Conservation (phyloP, 1,284 basidiomycete genomes). For the Cryptococcus sp. region DNA sequence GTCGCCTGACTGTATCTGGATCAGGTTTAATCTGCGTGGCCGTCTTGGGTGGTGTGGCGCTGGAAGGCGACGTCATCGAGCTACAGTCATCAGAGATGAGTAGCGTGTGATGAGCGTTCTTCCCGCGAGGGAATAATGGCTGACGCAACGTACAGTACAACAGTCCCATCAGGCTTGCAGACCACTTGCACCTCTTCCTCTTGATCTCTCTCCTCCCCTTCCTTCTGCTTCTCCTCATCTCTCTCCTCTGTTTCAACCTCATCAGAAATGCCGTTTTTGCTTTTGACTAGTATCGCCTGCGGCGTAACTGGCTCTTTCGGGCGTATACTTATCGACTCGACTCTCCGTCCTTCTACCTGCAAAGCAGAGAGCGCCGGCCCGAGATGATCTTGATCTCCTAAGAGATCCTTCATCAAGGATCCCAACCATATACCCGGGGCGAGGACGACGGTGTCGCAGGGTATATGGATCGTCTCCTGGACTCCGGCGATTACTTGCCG, state of each 20-base stretch:
- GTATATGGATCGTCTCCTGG: conserved; percentile 43
- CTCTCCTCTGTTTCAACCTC: conserved; percentile 23
- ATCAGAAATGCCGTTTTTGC: conserved; percentile 38
- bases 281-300: conserved; percentile 55
- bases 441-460: conserved; percentile 60
- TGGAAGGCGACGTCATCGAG: too few relatives aligned
- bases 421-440: conserved; percentile 82
- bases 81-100: too few relatives aligned
- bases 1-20: conserved; percentile 37
- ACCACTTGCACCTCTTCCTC: conserved; percentile 51
- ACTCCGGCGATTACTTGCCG: conserved; percentile 13
- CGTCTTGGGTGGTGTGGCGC: too few relatives aligned
- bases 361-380: too few relatives aligned
- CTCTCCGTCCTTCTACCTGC: conserved; percentile 43
- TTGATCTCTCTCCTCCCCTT: conserved; percentile 20
- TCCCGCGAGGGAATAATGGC: too few relatives aligned
- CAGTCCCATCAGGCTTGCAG: conserved; percentile 39
- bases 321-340: conserved; percentile 51
- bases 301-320: conserved; percentile 10
- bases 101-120: too few relatives aligned
- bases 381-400: conserved; percentile 53
- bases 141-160: conserved; percentile 22
- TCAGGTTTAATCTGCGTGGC: not conserved
- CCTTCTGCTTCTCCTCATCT: too few relatives aligned
- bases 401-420: conserved; percentile 55